Conservation (phyloP, 129 eudicot genomes). For the Flaveria sonorensis region DNA sequence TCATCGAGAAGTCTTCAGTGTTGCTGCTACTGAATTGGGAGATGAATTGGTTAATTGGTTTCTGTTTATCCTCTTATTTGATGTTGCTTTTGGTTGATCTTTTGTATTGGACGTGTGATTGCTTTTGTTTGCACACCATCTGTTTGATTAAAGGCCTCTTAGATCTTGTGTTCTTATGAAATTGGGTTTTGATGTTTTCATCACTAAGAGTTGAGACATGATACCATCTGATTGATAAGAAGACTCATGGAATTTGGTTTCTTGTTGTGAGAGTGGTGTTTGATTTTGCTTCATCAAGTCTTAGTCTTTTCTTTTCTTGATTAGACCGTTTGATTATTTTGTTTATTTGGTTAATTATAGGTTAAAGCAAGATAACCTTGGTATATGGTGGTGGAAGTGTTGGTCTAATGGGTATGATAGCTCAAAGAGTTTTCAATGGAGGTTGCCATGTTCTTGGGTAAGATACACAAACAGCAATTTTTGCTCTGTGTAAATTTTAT, state of each 20-base stretch:
- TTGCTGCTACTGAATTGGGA: constrained; percentile 86
- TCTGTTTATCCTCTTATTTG: constrained; percentile 4
- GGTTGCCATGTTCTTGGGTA: constrained; percentile 98
- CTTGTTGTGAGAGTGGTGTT: constrained; percentile 10
- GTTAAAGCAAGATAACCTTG: constrained; percentile 81
- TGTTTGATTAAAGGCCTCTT: constrained; percentile 23
- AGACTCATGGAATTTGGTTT: constrained; percentile 22
- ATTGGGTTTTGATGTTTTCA: background rate
- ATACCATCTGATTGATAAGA: constrained; percentile 19
- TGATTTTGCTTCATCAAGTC: constrained; percentile 10
- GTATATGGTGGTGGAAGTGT: constrained; percentile 99
- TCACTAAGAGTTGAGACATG: background rate
- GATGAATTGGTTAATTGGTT: constrained; percentile 73
- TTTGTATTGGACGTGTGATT: background rate
- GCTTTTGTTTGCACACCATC: constrained; percentile 18
- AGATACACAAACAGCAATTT: constrained; percentile 13
- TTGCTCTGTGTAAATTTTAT: constrained; percentile 9
- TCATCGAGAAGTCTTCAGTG: constrained; percentile 76
- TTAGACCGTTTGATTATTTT: background rate
- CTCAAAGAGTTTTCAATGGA: constrained; percentile 77
- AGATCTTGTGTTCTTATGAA: constrained; percentile 13
- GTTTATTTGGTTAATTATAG: constrained; percentile 35
- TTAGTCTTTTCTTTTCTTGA: constrained; percentile 3
- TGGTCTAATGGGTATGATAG: constrained; percentile 91
- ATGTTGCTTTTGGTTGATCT: background rate